These are phyloP conservation scores for baker's yeast (Saccharomyces cerevisiae) DNA, from an alignment of 805 yeast genomes.

Conservation along the genomic window DNA sequence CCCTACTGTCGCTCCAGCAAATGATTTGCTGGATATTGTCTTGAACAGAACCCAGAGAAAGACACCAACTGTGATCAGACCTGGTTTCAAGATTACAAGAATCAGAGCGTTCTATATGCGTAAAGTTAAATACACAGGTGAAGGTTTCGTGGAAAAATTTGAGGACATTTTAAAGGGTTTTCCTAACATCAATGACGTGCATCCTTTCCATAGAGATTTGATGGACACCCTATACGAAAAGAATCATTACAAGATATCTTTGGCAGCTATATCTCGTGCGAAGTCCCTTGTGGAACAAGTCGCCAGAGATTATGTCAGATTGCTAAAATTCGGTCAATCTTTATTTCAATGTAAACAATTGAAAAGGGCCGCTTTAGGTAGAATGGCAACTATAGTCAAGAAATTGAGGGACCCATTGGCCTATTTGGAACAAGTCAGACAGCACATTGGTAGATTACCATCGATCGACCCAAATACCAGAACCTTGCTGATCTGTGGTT, in stretches of 20 bases:
- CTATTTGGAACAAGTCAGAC: conserved; percentile 96
- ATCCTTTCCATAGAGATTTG: conserved; percentile 96
- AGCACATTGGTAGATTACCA: conserved; percentile 97
- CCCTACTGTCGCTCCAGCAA: conserved; percentile 86
- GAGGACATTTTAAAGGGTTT: conserved; percentile 78
- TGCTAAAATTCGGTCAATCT: conserved; percentile 94
- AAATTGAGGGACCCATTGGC: conserved; percentile 88
- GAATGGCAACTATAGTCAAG: conserved; percentile 98
- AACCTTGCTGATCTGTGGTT: conserved; percentile 94
- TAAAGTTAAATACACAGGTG: conserved; percentile 92
- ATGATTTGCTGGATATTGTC: conserved; percentile 91
- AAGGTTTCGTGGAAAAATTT: conserved; percentile 90
- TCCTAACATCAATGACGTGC: conserved; percentile 95
- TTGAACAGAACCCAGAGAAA: conserved; percentile 96
- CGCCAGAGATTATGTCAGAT: conserved; percentile 87
- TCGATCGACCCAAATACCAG: conserved; percentile 98
- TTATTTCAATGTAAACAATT: conserved; percentile 97
- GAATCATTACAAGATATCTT: conserved; percentile 93
- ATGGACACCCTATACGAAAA: conserved; percentile 97
- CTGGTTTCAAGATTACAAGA: conserved; percentile 93
- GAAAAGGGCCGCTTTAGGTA: conserved; percentile 96
- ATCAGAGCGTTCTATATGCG: conserved; percentile 97
- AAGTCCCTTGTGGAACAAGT: conserved; percentile 93
- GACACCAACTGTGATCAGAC: conserved; percentile 97
- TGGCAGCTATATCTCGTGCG: conserved; percentile 91